A percentile compares a stretch with the other conserved stretches of the same genome.
phyloP scores from a whole-genome alignment of 148 eudicot species.

The Arbutus unedo region DNA sequence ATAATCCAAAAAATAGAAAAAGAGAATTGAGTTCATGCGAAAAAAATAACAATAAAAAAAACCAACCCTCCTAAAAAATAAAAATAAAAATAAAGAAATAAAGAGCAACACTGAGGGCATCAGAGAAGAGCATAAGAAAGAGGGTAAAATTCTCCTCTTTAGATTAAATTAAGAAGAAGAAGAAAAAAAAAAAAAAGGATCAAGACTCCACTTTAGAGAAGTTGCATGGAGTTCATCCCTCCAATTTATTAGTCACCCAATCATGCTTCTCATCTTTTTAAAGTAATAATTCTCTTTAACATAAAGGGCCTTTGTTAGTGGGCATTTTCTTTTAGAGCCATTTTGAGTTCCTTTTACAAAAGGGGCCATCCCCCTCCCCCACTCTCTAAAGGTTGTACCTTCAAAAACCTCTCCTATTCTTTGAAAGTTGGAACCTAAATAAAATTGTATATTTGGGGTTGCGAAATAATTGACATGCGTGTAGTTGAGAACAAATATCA shows the following conservation, averaged over 20 bases:
- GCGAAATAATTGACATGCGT: background rate
- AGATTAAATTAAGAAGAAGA: slow-evolving; percentile 44
- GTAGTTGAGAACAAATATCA: background rate
- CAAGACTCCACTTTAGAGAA: slow-evolving; percentile 48
- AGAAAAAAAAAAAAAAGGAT: too few relatives aligned
- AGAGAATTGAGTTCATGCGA: background rate
- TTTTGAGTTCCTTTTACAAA: slow-evolving; percentile 17
- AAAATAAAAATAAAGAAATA: slow-evolving; percentile 15
- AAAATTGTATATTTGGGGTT: slow-evolving; percentile 11
- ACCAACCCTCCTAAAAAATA: too few relatives aligned
- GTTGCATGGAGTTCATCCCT: slow-evolving; percentile 66
- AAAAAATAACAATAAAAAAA: background rate
- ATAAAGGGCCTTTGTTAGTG: slow-evolving; percentile 38
- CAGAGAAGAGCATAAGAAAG: background rate
- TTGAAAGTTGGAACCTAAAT: slow-evolving; percentile 21
- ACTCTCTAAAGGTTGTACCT: slow-evolving; percentile 32
- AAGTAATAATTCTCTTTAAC: slow-evolving; percentile 14
- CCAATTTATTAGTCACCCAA: slow-evolving; percentile 36
- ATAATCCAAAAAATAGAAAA: background rate
- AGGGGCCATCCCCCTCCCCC: slow-evolving; percentile 28
- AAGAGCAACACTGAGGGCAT: slow-evolving; percentile 10
- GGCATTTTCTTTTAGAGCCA: slow-evolving; percentile 48
- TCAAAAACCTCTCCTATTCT: background rate
- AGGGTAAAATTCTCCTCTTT: slow-evolving; percentile 40
- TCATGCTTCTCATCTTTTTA: slow-evolving; percentile 24